phyloP scores from a whole-genome alignment of 805 yeast species.

The Ogataea siamensis region DNA sequence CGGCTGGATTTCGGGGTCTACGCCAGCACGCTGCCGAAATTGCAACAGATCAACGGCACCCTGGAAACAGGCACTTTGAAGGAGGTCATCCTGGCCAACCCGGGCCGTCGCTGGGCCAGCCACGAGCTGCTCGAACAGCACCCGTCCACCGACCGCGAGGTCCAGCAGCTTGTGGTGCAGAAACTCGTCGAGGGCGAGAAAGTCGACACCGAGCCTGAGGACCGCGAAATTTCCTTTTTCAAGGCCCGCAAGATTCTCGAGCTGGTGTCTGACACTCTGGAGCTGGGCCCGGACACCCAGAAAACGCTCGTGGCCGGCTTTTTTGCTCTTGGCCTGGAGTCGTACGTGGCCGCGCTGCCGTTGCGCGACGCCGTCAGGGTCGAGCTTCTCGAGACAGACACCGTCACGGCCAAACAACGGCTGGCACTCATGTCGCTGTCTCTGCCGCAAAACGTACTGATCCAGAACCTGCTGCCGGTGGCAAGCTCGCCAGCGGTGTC shows the following conservation, averaged over 20 bases:
- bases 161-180: slow-evolving; percentile 3
- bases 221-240: slow-evolving; percentile 5
- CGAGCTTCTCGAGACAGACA: not conserved
- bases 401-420: slow-evolving; percentile 4
- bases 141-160: slow-evolving; percentile 1
- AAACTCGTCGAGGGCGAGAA: slow-evolving; percentile 11
- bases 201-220: slow-evolving; percentile 8
- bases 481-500: not conserved
- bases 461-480: slow-evolving; percentile 4
- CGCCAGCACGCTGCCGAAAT: slow-evolving; percentile 15
- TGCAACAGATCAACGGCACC: slow-evolving; percentile 6
- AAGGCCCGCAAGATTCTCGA: slow-evolving; percentile 6
- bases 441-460: slow-evolving; percentile 1
- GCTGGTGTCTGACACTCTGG: not conserved
- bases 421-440: not conserved
- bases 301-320: slow-evolving; percentile 3
- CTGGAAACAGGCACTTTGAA: slow-evolving; percentile 18
- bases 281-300: slow-evolving; percentile 1
- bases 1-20: slow-evolving; percentile 29
- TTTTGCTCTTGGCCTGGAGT: slow-evolving; percentile 5
- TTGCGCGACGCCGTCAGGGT: slow-evolving; percentile 1
- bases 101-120: slow-evolving; percentile 36
- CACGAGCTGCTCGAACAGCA: slow-evolving; percentile 31
- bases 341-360: slow-evolving; percentile 1
- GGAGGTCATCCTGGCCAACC: slow-evolving; percentile 34